phyloP scores from a whole-genome alignment of 352 stramenopile genomes.

The Phytopythium chamaehyphon region DNA sequence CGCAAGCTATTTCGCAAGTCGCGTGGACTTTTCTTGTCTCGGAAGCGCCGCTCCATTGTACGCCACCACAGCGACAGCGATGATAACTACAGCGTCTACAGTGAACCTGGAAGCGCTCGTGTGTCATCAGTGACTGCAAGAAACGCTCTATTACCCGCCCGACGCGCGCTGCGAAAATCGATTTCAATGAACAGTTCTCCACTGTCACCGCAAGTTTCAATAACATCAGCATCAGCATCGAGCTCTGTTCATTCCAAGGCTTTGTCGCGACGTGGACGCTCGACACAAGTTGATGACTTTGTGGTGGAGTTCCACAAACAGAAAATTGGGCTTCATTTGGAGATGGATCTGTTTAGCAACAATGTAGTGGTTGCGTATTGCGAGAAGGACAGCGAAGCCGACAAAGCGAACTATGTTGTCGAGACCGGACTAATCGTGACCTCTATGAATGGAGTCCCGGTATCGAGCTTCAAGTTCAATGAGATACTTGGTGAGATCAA shows the following conservation, averaged over 20 bases:
- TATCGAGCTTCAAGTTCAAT: slow-evolving; percentile 35
- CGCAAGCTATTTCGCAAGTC: neutral
- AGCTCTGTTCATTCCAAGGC: neutral
- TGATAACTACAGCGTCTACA: neutral
- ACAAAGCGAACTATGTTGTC: slow-evolving; percentile 30
- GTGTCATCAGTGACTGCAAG: neutral
- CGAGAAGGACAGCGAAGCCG: slow-evolving; percentile 60
- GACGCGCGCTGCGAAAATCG: neutral
- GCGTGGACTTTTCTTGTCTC: neutral
- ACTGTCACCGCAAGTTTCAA: neutral
- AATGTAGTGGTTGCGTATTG: slow-evolving; percentile 56
- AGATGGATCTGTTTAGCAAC: slow-evolving; percentile 56
- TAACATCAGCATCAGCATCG: neutral
- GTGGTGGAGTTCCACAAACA: slow-evolving; percentile 51
- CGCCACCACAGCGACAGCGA: neutral
- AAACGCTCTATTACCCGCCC: neutral
- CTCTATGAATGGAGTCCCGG: slow-evolving; percentile 52
- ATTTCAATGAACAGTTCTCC: neutral
- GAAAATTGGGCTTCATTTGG: slow-evolving; percentile 64
- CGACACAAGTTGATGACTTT: slow-evolving; percentile 36
- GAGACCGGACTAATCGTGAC: slow-evolving; percentile 52
- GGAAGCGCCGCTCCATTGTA: neutral
- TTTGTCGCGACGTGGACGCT: neutral
- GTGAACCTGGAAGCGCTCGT: neutral
- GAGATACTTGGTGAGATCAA: slow-evolving; percentile 55